Base-by-base conservation (phyloP, 75 land plant species). In the Sequoiadendron giganteum region DNA sequence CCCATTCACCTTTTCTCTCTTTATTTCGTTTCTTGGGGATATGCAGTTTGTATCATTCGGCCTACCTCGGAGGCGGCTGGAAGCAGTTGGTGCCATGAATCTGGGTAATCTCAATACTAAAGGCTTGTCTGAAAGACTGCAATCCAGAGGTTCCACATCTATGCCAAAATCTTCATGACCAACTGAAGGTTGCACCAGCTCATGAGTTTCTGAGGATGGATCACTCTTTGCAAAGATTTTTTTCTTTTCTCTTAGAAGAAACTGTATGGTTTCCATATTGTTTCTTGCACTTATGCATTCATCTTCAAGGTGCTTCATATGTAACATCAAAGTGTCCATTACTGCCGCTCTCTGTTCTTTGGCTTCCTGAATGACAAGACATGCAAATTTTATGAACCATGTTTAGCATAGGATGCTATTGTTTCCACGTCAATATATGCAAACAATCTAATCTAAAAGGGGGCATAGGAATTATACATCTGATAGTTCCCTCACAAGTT, bases 261-360 rank as follows among this genome's bases (percentile, higher is more conserved):
- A 81, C 48, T 81, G 47, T 38, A 81, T 13, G 28, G 84, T 81
- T 45, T 81, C 30, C 25, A 81, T 81, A 81, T 81, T 81, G 30
- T 81, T 81, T 81, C 49, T 81, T 45, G 84, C 52, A 81, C 84
- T 81, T 81, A 38, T 11, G 49, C 49, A 81, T 39, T 81, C 84
- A 81, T 81, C 84, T 81, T 81, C 52, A 45, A 81, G 84, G 30
- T 45, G 25, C 28, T 21, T 81, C 49, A 81, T 81, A 39, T 81
- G 49, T 30, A 38, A 47, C 84, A 45, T 81, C 30, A 81, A 3
- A 18, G 39, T 45, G 11, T 42, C 84, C 52, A 81, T 45, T 11
- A 10, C n/a, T 42, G 49, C 84, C 25, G 28, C 84, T 45, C 9
- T 81, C n/a, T 45, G 32, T 38, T 38, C 84, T 81, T 81, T 81